Evolutionary conservation across 495 filamentous ascomycete genomes (phyloP).

Genomic region (Aspergillus asperescens): DNA sequence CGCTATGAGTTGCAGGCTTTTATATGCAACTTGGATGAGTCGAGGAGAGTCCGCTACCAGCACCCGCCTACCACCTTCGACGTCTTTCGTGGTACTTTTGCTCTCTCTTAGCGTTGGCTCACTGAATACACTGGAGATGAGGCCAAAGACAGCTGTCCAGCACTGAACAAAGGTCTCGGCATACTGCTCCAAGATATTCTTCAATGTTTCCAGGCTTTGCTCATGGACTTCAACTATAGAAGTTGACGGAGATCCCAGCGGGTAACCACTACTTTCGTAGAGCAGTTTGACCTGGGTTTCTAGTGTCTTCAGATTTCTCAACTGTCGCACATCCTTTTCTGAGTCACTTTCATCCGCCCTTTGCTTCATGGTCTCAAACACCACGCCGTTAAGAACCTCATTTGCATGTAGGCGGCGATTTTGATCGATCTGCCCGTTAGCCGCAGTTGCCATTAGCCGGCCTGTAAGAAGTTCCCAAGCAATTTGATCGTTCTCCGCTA

Average conservation of each 20-base stretch:
- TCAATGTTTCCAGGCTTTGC: conserved; percentile 73
- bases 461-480: conserved; percentile 72
- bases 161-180: conserved; percentile 76
- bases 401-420: conserved; percentile 66
- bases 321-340: conserved; percentile 53
- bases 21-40: conserved; percentile 79
- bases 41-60: conserved; percentile 57
- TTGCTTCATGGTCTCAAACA: conserved; percentile 49
- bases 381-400: conserved; percentile 66
- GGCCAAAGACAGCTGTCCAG: conserved; percentile 79
- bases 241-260: conserved; percentile 27
- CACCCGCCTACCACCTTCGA: conserved; percentile 23
- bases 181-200: conserved; percentile 78
- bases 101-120: conserved; percentile 24
- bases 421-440: conserved; percentile 47
- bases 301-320: conserved; percentile 65
- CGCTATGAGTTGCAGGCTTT: conserved; percentile 83
- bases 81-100: conserved; percentile 13
- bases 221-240: conserved; percentile 78
- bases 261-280: conserved; percentile 33
- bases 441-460: conserved; percentile 62
- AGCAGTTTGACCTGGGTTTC: conserved; percentile 48
- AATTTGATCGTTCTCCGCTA: conserved; percentile 51
- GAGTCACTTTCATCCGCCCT: conserved; percentile 25
- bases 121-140: conserved; percentile 79